Evolutionary conservation across 106 monocot species (phyloP), one percentile per base, ranked within the genome.

Genomic region (Triglochin maritima): DNA sequence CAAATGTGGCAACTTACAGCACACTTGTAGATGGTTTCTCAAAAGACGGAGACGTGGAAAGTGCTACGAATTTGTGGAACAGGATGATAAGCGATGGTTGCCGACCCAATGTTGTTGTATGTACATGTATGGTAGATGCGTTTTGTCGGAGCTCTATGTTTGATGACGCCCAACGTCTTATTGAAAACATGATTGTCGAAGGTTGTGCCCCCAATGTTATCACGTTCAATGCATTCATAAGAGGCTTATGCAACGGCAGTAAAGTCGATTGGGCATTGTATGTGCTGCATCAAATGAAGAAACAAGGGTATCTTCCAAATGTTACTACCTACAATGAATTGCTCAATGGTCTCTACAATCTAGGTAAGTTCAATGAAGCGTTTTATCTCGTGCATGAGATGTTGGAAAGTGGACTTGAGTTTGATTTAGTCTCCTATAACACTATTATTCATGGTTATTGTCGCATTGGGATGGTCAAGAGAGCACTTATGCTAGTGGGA

Each of bases 171-270:
- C 71, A 72, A 55, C 59, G 61, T 74, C 75, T 94, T 56, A 77
- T 94, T n/a, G 43, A 57, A 65, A 85, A 64, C 41, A 94, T 94
- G 94, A 9, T 68, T 2, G 56, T 60, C 10, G 81, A 85, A 57
- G 77, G 67, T 69, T 79, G 79, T 29, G 70, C 78, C 42, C 89
- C 89, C 11, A 94, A 90, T 66, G 69, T 74, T 4, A 65, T 81
- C 9, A 94, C 94, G 17, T 94, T 72, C 50, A 94, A 94, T 69
- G 60, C 77, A n/a, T 66, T 94, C 7, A 85, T 94, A 42, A 87
- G 73, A 65, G 81, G 89, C 15, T 66, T 94, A 49, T 94, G 87
- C 73, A 76, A 72, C 50, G 50, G 44, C 48, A 67, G 85, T 59
- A 74, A 63, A 66, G 72, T 75, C 5, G 59, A 41, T 2, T 60